Conservation (phyloP, 164 flowering plant genomes). For the Saururus chinensis region DNA sequence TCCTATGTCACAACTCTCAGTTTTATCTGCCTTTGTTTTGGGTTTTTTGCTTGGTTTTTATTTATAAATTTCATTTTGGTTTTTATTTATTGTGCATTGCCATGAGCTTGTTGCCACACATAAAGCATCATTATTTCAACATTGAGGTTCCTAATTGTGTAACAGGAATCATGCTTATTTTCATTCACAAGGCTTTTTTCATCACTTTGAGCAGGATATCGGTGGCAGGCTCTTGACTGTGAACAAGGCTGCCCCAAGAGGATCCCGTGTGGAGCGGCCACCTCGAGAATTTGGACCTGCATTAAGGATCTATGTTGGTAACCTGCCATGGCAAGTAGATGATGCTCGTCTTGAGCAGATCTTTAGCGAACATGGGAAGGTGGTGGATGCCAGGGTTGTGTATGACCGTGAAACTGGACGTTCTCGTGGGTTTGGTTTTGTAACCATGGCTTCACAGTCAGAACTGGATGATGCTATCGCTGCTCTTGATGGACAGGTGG, state of each 20-base stretch:
- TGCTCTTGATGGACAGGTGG: slow-evolving; percentile 92
- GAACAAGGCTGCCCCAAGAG: slow-evolving; percentile 84
- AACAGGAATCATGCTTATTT: not conserved
- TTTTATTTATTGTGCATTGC: no score
- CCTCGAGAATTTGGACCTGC: slow-evolving; percentile 38
- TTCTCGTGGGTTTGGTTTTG: slow-evolving; percentile 69
- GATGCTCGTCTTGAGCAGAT: slow-evolving; percentile 47
- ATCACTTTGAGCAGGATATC: slow-evolving; percentile 36
- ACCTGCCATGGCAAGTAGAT: slow-evolving; percentile 57
- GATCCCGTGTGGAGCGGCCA: slow-evolving; percentile 47
- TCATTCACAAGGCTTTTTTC: not conserved
- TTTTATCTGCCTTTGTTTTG: no score
- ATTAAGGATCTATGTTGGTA: slow-evolving; percentile 49
- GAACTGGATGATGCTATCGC: slow-evolving; percentile 81
- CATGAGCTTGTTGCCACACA: not conserved
- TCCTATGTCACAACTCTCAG: no score
- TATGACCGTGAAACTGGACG: slow-evolving; percentile 49
- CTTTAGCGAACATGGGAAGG: slow-evolving; percentile 62
- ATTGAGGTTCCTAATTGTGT: no score
- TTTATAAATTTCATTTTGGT: no score
- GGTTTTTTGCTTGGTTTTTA: no score
- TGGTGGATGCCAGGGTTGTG: slow-evolving; percentile 47
- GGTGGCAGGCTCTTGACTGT: slow-evolving; percentile 75
- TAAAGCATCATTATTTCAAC: not conserved
- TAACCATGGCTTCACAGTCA: slow-evolving; percentile 47